These are phyloP conservation scores for Stagonosporopsis cucurbitacearum DNA, from an alignment of 2,329 filamentous ascomycete species.

Conservation along the genomic window DNA sequence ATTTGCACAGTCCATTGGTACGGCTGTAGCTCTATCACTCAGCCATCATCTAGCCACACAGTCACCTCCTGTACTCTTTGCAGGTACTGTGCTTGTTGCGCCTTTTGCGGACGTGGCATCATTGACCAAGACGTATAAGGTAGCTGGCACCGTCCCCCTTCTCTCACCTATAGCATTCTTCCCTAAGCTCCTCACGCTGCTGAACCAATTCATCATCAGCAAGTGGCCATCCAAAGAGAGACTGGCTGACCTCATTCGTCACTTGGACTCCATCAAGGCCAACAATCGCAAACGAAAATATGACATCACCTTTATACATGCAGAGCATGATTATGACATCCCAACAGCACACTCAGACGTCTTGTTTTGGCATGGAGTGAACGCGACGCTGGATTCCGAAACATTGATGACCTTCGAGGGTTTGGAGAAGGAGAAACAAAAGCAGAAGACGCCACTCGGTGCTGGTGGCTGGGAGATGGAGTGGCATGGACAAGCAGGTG, in stretches of 20 bases:
- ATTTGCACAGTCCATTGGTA: slow-evolving; percentile 66
- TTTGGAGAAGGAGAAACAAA: slow-evolving; percentile 54
- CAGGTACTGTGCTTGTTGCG: slow-evolving; percentile 63
- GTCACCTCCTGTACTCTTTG: slow-evolving; percentile 56
- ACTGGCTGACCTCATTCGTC: slow-evolving; percentile 54
- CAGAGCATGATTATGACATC: slow-evolving; percentile 61
- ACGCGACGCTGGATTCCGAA: slow-evolving; percentile 49
- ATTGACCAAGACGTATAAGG: slow-evolving; percentile 63
- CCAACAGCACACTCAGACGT: slow-evolving; percentile 58
- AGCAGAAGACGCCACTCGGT: slow-evolving; percentile 51
- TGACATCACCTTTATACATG: slow-evolving; percentile 58
- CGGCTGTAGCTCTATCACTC: slow-evolving; percentile 58
- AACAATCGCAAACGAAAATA: slow-evolving; percentile 49
- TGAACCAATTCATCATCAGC: slow-evolving; percentile 57
- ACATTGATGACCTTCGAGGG: slow-evolving; percentile 52
- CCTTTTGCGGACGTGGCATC: slow-evolving; percentile 63
- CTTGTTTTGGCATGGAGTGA: slow-evolving; percentile 63
- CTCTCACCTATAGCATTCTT: slow-evolving; percentile 60
- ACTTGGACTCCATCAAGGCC: slow-evolving; percentile 32
- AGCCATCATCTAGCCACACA: slow-evolving; percentile 53
- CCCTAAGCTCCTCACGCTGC: slow-evolving; percentile 49
- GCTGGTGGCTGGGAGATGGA: slow-evolving; percentile 60
- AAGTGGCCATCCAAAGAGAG: slow-evolving; percentile 61
- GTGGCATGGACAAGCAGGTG: slow-evolving; percentile 55
- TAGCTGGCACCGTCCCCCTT: slow-evolving; percentile 63